phyloP scores from a whole-genome alignment of 495 filamentous ascomycete species.

The Podospora tetraspora region DNA sequence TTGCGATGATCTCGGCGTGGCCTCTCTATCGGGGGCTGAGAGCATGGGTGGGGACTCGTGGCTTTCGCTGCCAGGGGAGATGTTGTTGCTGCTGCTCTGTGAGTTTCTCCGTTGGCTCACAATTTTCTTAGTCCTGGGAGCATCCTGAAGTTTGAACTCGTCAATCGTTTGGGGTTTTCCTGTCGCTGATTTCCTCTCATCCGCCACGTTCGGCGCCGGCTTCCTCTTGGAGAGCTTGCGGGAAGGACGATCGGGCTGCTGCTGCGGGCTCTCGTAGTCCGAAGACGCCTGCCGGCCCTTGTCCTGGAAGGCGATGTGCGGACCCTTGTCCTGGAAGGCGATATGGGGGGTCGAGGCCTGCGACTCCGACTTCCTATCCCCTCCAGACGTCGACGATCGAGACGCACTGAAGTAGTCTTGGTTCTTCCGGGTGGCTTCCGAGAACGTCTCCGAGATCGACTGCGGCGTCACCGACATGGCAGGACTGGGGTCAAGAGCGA shows the following conservation, averaged over 20 bases:
- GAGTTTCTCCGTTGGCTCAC: conserved; percentile 60
- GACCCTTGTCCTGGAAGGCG: conserved; percentile 48
- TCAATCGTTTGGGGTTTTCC: conserved; percentile 35
- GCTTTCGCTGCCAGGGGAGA: conserved; percentile 15
- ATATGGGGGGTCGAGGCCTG: conserved; percentile 72
- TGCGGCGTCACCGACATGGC: conserved; percentile 57
- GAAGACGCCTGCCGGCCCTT: conserved; percentile 62
- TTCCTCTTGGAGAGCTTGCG: conserved; percentile 46
- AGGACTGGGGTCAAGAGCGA: conserved; percentile 80
- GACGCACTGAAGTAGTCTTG: conserved; percentile 50
- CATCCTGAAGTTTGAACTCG: conserved; percentile 71
- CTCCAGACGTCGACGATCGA: conserved; percentile 20
- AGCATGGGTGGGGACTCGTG: conserved; percentile 30
- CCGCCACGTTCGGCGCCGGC: conserved; percentile 38
- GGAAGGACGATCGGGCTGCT: conserved; percentile 32
- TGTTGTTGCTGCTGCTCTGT: conserved; percentile 38
- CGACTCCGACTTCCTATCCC: conserved; percentile 36
- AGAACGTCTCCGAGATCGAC: conserved; percentile 46
- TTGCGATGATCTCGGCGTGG: conserved; percentile 45
- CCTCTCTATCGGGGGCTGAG: conserved; percentile 32
- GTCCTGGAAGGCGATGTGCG: conserved; percentile 65
- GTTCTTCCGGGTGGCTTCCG: conserved; percentile 37
- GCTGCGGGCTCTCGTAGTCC: conserved; percentile 45
- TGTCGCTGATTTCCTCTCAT: conserved; percentile 37
- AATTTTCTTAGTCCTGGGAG: conserved; percentile 61